phyloP scores from a whole-genome alignment of 164 flowering plant genomes.

The Umbilicus rupestris region DNA sequence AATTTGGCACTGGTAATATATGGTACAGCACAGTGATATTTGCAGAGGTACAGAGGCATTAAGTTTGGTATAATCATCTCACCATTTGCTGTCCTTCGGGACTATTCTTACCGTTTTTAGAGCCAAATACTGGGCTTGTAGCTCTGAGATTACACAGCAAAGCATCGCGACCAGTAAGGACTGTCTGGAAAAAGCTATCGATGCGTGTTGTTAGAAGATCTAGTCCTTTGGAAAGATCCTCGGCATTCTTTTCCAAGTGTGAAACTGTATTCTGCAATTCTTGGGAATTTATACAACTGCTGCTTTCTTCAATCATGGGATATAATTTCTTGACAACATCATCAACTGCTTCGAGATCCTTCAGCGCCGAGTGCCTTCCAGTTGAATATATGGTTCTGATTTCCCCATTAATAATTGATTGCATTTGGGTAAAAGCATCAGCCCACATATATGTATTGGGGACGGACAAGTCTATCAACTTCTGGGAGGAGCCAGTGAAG shows the following conservation, averaged over 20 bases:
- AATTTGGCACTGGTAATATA: not conserved
- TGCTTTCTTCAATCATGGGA: constrained; percentile 31
- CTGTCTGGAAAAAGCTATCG: constrained; percentile 65
- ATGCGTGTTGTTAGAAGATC: constrained; percentile 58
- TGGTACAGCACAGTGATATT: not conserved
- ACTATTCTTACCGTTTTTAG: constrained; percentile 14
- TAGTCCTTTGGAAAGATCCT: constrained; percentile 45
- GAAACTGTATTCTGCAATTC: constrained; percentile 21
- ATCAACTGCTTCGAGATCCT: constrained; percentile 61
- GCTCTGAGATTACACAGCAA: constrained; percentile 62
- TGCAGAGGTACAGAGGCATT: not conserved
- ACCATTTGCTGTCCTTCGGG: constrained; percentile 15
- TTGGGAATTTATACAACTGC: constrained; percentile 19
- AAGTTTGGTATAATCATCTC: constrained; percentile 13
- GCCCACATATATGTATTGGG: constrained; percentile 58
- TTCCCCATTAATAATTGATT: constrained; percentile 40
- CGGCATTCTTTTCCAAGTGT: constrained; percentile 28
- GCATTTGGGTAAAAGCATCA: constrained; percentile 42
- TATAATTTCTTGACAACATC: constrained; percentile 31
- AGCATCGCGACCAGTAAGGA: constrained; percentile 73
- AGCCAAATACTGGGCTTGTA: constrained; percentile 17
- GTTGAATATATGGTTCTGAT: constrained; percentile 24
- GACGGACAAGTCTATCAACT: constrained; percentile 38
- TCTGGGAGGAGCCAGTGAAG: constrained; percentile 50
- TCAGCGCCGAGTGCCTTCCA: constrained; percentile 32